Evolutionary conservation across 176 grass and related monocot genomes (phyloP).

Genomic region (Musa acuminata): DNA sequence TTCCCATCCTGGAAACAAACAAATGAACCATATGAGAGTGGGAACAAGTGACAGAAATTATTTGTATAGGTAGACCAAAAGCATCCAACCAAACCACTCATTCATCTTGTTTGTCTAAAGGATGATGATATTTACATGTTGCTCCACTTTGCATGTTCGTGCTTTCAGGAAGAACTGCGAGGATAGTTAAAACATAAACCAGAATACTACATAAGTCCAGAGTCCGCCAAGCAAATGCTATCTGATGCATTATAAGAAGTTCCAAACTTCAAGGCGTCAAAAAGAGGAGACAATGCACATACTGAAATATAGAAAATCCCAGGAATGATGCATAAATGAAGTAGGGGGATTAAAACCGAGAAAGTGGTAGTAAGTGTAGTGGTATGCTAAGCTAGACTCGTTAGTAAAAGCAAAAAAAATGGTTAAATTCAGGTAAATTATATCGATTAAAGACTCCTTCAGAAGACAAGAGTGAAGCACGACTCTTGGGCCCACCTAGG

Average conservation of each 20-base stretch:
- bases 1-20: not conserved
- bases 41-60: not conserved
- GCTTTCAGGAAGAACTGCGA: slow-evolving; percentile 39
- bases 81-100: slow-evolving; percentile 21
- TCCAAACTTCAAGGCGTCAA: too few species aligned
- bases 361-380: too few species aligned
- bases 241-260: not conserved
- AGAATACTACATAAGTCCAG: not conserved
- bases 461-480: too few species aligned
- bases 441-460: too few species aligned
- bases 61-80: slow-evolving; percentile 27
- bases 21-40: not conserved
- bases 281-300: too few species aligned
- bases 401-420: too few species aligned
- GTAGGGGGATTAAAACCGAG: too few species aligned
- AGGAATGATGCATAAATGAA: too few species aligned
- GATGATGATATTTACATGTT: slow-evolving; percentile 39
- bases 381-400: too few species aligned
- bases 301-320: too few species aligned
- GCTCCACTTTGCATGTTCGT: slow-evolving; percentile 25
- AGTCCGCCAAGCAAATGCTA: not conserved
- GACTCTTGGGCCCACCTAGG: too few species aligned
- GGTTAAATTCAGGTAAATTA: too few species aligned
- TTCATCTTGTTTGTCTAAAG: slow-evolving; percentile 23
- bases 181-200: slow-evolving; percentile 1